A percentile compares a stretch with the other conserved stretches of the same genome.
phyloP scores from a whole-genome alignment of 768 basidiomycete genomes.

The Boletus pseudo-olivaceus region DNA sequence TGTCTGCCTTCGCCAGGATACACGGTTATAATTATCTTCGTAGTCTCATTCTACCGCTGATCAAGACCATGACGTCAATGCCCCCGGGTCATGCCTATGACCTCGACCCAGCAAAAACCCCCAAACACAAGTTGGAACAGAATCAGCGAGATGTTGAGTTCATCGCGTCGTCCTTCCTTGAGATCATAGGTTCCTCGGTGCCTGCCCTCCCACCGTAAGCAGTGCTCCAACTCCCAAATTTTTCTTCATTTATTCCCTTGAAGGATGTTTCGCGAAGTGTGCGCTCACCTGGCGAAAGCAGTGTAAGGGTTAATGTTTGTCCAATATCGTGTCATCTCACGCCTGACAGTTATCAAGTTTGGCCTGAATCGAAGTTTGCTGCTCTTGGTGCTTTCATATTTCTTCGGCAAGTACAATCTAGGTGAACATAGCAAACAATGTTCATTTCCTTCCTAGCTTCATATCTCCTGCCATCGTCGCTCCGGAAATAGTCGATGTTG shows the following conservation, averaged over 20 bases:
- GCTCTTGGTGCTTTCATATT: constrained; percentile 92
- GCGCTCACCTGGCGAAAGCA: constrained; percentile 70
- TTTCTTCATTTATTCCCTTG: background rate
- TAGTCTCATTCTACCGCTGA: constrained; percentile 68
- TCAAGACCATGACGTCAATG: constrained; percentile 69
- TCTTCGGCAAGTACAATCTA: constrained; percentile 50
- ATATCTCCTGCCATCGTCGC: constrained; percentile 89
- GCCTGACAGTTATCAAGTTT: constrained; percentile 50
- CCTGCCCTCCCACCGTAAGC: constrained; percentile 72
- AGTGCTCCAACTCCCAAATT: background rate
- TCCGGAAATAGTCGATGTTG: constrained; percentile 81
- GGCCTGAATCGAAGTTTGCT: constrained; percentile 78
- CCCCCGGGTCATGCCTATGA: constrained; percentile 75
- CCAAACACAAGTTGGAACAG: constrained; percentile 56
- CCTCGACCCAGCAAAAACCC: constrained; percentile 63
- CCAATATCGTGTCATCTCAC: constrained; percentile 12
- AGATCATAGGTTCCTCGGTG: constrained; percentile 68
- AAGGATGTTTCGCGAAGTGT: constrained; percentile 86
- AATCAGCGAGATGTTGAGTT: constrained; percentile 71
- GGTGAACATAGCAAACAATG: background rate
- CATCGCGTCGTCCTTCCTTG: constrained; percentile 72
- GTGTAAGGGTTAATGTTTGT: constrained; percentile 52
- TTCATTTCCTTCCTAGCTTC: constrained; percentile 49
- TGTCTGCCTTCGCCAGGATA: constrained; percentile 83
- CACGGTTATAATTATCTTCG: constrained; percentile 93